These are phyloP conservation scores for Ogataea paradorogensis DNA, from an alignment of 805 yeast genomes.

Conservation along the genomic window DNA sequence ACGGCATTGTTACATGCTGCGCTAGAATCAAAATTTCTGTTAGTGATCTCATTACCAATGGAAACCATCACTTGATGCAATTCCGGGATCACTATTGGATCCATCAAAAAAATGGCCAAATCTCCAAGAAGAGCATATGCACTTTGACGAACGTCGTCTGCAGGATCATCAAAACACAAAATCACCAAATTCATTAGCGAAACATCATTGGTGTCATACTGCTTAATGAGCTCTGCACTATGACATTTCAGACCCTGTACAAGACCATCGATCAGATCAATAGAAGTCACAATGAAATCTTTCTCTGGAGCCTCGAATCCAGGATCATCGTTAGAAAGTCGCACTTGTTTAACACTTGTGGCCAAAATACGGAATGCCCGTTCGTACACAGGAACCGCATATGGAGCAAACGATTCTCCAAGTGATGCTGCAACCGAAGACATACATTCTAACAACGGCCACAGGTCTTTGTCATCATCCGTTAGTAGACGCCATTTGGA, in stretches of 20 bases:
- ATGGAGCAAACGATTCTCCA: conserved; percentile 82
- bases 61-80: conserved; percentile 56
- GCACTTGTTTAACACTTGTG: conserved; percentile 65
- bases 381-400: conserved; percentile 81
- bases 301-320: conserved; percentile 75
- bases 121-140: conserved; percentile 91
- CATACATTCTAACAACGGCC: conserved; percentile 93
- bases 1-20: conserved; percentile 85
- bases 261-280: conserved; percentile 89
- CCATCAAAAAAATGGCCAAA: conserved; percentile 60
- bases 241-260: conserved; percentile 81
- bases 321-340: conserved; percentile 63
- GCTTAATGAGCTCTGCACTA: conserved; percentile 50
- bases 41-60: conserved; percentile 65
- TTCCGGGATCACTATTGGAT: conserved; percentile 44
- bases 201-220: conserved; percentile 28
- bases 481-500: conserved; percentile 71
- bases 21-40: conserved; percentile 45
- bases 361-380: conserved; percentile 71
- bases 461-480: conserved; percentile 80
- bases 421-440: conserved; percentile 86
- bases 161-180: conserved; percentile 69
- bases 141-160: conserved; percentile 88
- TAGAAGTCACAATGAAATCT: conserved; percentile 83
- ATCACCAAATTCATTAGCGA: conserved; percentile 59